phyloP scores from a whole-genome alignment of 441 rosid species.

The Raphanus hybrid region DNA sequence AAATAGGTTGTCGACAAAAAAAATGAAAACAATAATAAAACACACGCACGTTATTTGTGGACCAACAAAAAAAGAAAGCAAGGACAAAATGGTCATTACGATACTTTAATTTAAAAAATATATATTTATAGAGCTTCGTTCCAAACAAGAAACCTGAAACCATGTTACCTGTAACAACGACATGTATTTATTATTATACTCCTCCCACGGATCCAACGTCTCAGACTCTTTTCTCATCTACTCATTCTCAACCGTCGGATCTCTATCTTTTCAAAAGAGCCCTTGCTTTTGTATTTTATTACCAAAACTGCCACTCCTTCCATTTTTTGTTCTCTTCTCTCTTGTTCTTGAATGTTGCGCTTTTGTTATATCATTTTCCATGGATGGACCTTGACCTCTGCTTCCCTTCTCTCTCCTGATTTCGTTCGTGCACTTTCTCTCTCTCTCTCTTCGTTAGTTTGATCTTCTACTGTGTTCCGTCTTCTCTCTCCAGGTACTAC shows the following conservation, averaged over 20 bases:
- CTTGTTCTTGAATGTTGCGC: slow-evolving; percentile 41
- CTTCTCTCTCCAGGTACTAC: slow-evolving; percentile 35
- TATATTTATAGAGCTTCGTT: slow-evolving; percentile 12
- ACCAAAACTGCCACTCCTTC: slow-evolving; percentile 50
- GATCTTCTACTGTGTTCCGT: slow-evolving; percentile 23
- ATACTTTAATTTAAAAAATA: not conserved
- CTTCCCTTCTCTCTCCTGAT: slow-evolving; percentile 25
- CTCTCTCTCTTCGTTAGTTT: slow-evolving; percentile 10
- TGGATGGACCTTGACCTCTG: slow-evolving; percentile 65
- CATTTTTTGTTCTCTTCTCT: slow-evolving; percentile 35
- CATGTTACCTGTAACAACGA: slow-evolving; percentile 48
- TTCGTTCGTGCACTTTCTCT: not conserved
- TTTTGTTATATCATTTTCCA: slow-evolving; percentile 54
- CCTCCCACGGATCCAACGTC: slow-evolving; percentile 46
- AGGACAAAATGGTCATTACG: slow-evolving; percentile 23
- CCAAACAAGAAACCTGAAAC: slow-evolving; percentile 44
- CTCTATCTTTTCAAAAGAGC: slow-evolving; percentile 7
- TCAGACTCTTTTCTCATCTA: slow-evolving; percentile 11
- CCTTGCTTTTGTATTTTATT: slow-evolving; percentile 44
- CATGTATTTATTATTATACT: slow-evolving; percentile 42
- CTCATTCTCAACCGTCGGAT: slow-evolving; percentile 49
- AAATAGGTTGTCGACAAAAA: too few relatives aligned
- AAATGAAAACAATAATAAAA: not conserved
- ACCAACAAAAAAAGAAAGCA: slow-evolving; percentile 15
- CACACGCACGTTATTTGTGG: slow-evolving; percentile 37